These are phyloP conservation scores for Penicillium janthinellum DNA, from an alignment of 2,329 filamentous ascomycete species.

Conservation along the genomic window DNA sequence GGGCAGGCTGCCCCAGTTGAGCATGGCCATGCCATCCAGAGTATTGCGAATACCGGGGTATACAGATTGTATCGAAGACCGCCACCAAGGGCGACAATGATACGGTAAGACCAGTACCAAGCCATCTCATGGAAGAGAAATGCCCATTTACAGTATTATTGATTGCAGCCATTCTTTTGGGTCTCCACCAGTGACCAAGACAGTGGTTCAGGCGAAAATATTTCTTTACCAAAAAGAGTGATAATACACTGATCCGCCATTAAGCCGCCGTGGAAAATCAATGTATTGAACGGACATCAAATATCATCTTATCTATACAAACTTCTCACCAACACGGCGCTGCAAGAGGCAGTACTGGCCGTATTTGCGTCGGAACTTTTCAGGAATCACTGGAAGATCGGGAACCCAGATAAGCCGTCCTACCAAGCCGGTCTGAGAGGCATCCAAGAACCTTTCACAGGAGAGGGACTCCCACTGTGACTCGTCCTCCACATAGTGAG, in stretches of 20 bases:
- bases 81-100: no score
- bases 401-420: constrained; percentile 83
- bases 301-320: constrained; percentile 9
- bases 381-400: constrained; percentile 67
- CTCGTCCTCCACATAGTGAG: constrained; percentile 73
- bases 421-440: constrained; percentile 69
- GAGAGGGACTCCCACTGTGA: constrained; percentile 76
- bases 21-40: neutral
- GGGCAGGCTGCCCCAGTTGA: neutral
- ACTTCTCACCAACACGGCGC: constrained; percentile 46
- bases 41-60: neutral
- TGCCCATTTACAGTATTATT: no score
- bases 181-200: no score
- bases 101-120: neutral
- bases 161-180: no score
- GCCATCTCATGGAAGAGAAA: no score
- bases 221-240: no score
- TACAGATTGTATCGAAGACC: neutral
- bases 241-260: neutral
- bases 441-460: constrained; percentile 81
- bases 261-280: neutral
- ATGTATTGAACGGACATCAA: neutral
- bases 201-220: no score
- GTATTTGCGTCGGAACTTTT: constrained; percentile 73
- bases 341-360: constrained; percentile 83